Conservation (phyloP, 2,329 filamentous ascomycete genomes). For the Colletotrichum incanum region DNA sequence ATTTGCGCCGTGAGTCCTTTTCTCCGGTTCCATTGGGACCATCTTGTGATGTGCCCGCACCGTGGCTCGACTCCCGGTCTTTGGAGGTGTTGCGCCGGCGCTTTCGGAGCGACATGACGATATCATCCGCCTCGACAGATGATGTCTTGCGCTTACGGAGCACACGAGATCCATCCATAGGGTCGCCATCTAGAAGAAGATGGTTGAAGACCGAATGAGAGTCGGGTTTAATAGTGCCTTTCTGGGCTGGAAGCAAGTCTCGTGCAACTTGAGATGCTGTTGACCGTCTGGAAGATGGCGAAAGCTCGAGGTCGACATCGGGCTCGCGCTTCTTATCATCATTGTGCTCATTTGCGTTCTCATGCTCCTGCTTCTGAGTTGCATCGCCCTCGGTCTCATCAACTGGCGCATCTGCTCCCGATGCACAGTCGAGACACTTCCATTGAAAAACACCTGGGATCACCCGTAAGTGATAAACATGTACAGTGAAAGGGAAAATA, state of each 20-base stretch:
- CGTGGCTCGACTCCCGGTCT: slow-evolving; percentile 54
- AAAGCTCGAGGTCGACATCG: slow-evolving; percentile 36
- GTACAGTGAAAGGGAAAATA: slow-evolving; percentile 29
- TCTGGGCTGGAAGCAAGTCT: slow-evolving; percentile 80
- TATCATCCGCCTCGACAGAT: slow-evolving; percentile 75
- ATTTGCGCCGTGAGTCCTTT: slow-evolving; percentile 67
- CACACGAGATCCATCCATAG: slow-evolving; percentile 82
- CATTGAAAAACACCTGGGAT: slow-evolving; percentile 60
- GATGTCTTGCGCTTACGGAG: slow-evolving; percentile 90
- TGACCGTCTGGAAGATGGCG: slow-evolving; percentile 65
- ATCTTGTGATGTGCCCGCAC: slow-evolving; percentile 54
- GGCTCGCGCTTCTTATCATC: slow-evolving; percentile 9
- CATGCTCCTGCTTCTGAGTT: background rate
- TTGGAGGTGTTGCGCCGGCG: slow-evolving; percentile 65
- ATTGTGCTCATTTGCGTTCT: slow-evolving; percentile 2
- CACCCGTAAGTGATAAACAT: background rate
- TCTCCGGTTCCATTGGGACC: slow-evolving; percentile 50
- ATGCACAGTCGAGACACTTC: slow-evolving; percentile 67
- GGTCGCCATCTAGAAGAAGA: slow-evolving; percentile 79
- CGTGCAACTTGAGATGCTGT: slow-evolving; percentile 78
- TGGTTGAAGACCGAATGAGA: slow-evolving; percentile 86
- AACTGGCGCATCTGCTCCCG: background rate
- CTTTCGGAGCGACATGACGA: slow-evolving; percentile 67
- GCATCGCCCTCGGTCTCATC: background rate
- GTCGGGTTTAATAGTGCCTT: slow-evolving; percentile 75